A percentile compares a stretch with the other conserved stretches of the same genome.
Conservation (phyloP, 179 eudicot species). For the Drosera spatulata region DNA sequence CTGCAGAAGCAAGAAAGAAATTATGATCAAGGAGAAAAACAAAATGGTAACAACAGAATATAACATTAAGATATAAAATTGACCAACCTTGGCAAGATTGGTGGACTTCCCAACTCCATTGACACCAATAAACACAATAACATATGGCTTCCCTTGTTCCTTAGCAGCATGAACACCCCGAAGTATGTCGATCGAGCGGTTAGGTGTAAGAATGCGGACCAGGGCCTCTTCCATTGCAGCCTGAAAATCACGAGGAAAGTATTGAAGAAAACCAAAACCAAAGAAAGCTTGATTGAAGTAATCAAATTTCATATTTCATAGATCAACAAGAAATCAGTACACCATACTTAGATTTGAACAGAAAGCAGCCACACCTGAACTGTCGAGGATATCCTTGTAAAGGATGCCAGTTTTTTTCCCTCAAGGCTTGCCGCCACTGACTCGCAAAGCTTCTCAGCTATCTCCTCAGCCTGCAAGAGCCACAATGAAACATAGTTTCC, state of each 20-base stretch:
- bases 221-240: constrained; percentile 98
- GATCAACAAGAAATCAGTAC: constrained; percentile 1
- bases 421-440: constrained; percentile 89
- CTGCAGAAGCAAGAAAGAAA: constrained; percentile 13
- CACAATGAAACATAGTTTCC: constrained; percentile 8
- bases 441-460: constrained; percentile 97
- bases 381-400: constrained; percentile 85
- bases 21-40: too few relatives aligned
- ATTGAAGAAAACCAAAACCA: neutral
- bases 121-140: constrained; percentile 96
- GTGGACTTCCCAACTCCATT: constrained; percentile 99
- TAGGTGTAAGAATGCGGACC: constrained; percentile 91
- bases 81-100: constrained; percentile 87
- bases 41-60: too few relatives aligned
- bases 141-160: constrained; percentile 94
- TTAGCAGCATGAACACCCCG: constrained; percentile 96
- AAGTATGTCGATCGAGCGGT: constrained; percentile 88
- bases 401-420: constrained; percentile 84
- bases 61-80: too few relatives aligned
- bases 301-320: neutral
- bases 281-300: too few relatives aligned
- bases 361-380: constrained; percentile 50
- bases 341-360: neutral
- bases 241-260: constrained; percentile 19
- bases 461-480: constrained; percentile 83